Evolutionary conservation across 2,329 filamentous ascomycete species (phyloP).

Genomic region (Cordyceps cateniannulata): DNA sequence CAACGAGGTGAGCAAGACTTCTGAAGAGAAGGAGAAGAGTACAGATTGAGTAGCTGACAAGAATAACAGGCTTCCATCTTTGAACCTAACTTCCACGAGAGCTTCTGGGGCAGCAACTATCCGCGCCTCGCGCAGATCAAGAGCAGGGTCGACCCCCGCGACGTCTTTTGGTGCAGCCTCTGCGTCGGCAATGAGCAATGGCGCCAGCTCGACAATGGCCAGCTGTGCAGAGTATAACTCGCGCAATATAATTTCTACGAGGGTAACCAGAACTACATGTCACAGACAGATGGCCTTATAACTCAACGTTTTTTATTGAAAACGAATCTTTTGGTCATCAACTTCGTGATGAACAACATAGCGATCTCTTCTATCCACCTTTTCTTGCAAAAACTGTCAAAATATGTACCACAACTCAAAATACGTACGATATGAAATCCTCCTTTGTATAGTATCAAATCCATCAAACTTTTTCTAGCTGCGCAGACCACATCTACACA

Average conservation of each 20-base stretch:
- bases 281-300: too few species aligned
- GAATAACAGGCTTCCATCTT: slow-evolving; percentile 26
- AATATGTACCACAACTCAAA: neutral
- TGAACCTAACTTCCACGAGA: slow-evolving; percentile 32
- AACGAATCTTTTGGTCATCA: neutral
- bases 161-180: slow-evolving; percentile 42
- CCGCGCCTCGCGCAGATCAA: slow-evolving; percentile 38
- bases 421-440: neutral
- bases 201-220: slow-evolving; percentile 21
- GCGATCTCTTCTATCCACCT: neutral
- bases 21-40: neutral
- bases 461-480: neutral
- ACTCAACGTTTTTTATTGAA: too few species aligned
- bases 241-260: neutral
- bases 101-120: slow-evolving; percentile 42
- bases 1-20: slow-evolving; percentile 32
- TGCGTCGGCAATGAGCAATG: slow-evolving; percentile 42
- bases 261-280: neutral
- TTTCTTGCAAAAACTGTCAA: neutral
- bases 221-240: slow-evolving; percentile 18
- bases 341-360: neutral
- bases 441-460: neutral
- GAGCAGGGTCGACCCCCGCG: slow-evolving; percentile 36
- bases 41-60: neutral
- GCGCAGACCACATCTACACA: neutral